Conservation (phyloP, 164 flowering plant genomes). For the Stephania cephalantha region DNA sequence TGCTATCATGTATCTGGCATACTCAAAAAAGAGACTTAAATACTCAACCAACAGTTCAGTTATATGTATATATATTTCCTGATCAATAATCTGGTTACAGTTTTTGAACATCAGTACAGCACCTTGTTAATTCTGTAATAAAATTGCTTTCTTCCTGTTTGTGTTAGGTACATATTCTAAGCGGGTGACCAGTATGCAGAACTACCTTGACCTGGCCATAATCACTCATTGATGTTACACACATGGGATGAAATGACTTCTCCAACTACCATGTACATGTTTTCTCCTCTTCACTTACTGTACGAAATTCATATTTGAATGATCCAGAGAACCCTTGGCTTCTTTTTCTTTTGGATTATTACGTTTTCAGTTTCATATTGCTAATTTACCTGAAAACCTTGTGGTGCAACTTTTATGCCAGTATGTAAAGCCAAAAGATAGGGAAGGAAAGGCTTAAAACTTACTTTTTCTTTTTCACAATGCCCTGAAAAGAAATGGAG, state of each 20-base stretch:
- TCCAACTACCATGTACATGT: background rate
- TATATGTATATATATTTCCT: too few relatives aligned
- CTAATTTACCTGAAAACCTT: slow-evolving; percentile 1
- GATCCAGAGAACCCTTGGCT: background rate
- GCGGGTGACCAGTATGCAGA: background rate
- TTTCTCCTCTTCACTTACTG: background rate
- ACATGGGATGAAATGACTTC: background rate
- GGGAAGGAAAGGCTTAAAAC: slow-evolving; percentile 1
- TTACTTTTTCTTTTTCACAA: background rate
- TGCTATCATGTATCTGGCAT: background rate
- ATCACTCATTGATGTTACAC: background rate
- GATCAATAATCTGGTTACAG: background rate
- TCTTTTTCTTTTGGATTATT: background rate
- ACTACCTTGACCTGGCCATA: background rate
- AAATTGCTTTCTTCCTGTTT: background rate
- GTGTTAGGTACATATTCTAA: background rate
- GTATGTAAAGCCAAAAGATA: slow-evolving; percentile 1
- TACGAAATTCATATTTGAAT: background rate
- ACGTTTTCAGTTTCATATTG: background rate
- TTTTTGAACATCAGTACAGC: background rate
- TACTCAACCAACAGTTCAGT: background rate
- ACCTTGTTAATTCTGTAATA: background rate
- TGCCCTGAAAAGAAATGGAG: background rate
- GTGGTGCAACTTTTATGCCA: background rate
- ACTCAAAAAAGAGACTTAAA: background rate